Conservation (phyloP, 2,329 filamentous ascomycete species). For the Verticillium dahliae region DNA sequence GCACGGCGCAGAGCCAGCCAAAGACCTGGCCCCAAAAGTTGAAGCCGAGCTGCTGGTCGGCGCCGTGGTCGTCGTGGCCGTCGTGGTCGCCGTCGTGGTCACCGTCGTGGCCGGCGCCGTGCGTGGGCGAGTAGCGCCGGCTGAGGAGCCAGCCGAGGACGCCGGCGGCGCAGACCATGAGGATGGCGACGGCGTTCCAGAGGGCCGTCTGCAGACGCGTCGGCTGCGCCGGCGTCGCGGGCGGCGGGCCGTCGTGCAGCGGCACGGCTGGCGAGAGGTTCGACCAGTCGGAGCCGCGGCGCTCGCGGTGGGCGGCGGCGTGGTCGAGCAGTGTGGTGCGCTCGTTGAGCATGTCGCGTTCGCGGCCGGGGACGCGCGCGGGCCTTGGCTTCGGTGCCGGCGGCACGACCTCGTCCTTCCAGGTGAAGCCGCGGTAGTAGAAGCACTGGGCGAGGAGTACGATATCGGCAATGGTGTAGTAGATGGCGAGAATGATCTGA, state of each 20-base stretch:
- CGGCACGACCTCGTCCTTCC: constrained; percentile 45
- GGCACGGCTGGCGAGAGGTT: constrained; percentile 78
- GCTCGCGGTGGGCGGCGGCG: constrained; percentile 35
- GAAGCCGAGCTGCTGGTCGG: constrained; percentile 51
- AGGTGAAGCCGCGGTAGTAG: constrained; percentile 85
- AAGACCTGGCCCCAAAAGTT: constrained; percentile 81
- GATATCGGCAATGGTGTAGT: constrained; percentile 88
- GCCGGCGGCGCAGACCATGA: constrained; percentile 79
- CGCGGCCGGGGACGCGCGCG: constrained; percentile 33
- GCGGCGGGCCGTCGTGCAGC: constrained; percentile 48
- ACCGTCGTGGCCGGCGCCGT: constrained; percentile 30
- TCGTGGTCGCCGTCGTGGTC: constrained; percentile 34
- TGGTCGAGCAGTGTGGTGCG: constrained; percentile 42
- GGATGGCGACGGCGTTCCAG: constrained; percentile 69
- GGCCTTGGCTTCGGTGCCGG: constrained; percentile 30
- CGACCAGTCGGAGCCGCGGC: constrained; percentile 49
- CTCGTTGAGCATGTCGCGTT: constrained; percentile 50
- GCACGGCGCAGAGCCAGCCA: constrained; percentile 81
- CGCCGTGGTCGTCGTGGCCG: constrained; percentile 24
- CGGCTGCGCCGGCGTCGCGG: constrained; percentile 36
- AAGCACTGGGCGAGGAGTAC: constrained; percentile 87
- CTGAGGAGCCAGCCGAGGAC: constrained; percentile 80
- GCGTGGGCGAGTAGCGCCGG: constrained; percentile 33
- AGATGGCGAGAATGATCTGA: constrained; percentile 80
- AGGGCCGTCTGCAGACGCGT: constrained; percentile 51